Percentiles rank a stretch among this genome's conserved stretches.
These are phyloP conservation scores for Chaetomium globosum DNA, from an alignment of 2,329 filamentous ascomycete genomes.

Conservation along the genomic window DNA sequence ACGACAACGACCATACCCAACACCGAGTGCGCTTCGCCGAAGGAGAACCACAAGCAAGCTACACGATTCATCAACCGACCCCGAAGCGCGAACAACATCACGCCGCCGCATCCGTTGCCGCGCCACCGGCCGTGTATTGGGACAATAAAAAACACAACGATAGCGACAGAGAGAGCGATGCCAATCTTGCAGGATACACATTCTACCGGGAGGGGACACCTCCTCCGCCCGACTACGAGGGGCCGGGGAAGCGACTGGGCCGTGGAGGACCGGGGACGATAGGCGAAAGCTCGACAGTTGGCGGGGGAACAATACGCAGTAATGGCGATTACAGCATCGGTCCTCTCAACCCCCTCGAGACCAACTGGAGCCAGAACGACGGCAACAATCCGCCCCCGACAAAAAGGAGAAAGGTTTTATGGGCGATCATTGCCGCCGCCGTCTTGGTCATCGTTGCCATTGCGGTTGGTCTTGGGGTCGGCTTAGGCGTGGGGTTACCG, in stretches of 20 bases:
- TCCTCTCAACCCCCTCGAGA: background rate
- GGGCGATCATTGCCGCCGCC: slow-evolving; percentile 41
- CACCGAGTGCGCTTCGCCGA: slow-evolving; percentile 34
- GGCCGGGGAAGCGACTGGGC: slow-evolving; percentile 29
- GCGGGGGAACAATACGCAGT: slow-evolving; percentile 23
- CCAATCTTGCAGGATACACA: slow-evolving; percentile 42
- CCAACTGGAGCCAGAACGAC: slow-evolving; percentile 24
- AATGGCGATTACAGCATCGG: slow-evolving; percentile 18
- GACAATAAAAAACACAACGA: slow-evolving; percentile 28
- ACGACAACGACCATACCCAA: slow-evolving; percentile 12
- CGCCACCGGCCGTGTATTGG: slow-evolving; percentile 39
- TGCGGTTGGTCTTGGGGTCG: slow-evolving; percentile 48
- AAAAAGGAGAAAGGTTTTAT: slow-evolving; percentile 43
- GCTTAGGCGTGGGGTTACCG: slow-evolving; percentile 39
- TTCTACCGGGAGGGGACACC: slow-evolving; percentile 49
- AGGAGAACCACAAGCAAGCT: slow-evolving; percentile 25
- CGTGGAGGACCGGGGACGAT: slow-evolving; percentile 36
- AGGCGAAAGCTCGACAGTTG: slow-evolving; percentile 27
- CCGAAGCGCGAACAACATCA: background rate
- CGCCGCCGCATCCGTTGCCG: slow-evolving; percentile 13
- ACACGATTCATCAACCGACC: slow-evolving; percentile 11
- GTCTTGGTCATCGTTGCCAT: slow-evolving; percentile 44
- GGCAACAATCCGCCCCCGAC: slow-evolving; percentile 32
- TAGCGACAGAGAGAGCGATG: slow-evolving; percentile 26
- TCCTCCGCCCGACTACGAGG: slow-evolving; percentile 37